Evolutionary conservation across 495 filamentous ascomycete genomes (phyloP), one percentile per base, ranked within the genome.

Genomic region (Astrocystis sublimbata): DNA sequence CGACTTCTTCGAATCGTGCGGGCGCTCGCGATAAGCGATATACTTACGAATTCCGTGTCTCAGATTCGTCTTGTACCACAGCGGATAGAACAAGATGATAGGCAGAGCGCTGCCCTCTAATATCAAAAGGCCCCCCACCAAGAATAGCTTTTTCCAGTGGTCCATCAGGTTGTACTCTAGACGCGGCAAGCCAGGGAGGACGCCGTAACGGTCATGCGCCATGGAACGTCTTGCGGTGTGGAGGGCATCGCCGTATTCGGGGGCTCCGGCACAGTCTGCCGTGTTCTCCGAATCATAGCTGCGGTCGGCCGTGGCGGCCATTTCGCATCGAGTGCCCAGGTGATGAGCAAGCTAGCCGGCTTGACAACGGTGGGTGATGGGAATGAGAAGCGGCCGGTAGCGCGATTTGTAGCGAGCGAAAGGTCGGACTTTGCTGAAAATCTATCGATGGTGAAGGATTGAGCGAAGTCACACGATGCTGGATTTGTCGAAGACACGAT

Each of bases 11-110:
- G 12, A 17, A 30, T 8, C n/a, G 17, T 17, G 3, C 24, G 30
- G 2, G 45, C 26, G 13, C 8, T 17, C 0, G 30, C 30, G 46
- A 3, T 26, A 12, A 24, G 40, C 13, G 17, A 38, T 28, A 12
- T 23, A 70, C 72, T 65, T 63, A 75, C 72, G 61, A 62, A 81
- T 77, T 51, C 76, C 78, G 40, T 73, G 73, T 46, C 76, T 72
- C 3, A 82, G 65, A 0, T 63, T 70, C 3, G 78, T 78, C 28
- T 49, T 60, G 51, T 63, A 77, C 60, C 71, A 74, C 7, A 82
- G 68, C n/a, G 73, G 71, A 60, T 82, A 82, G 66, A 74, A 82
- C 26, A 82, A 65, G 9, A 75, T 57, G 62, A 82, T 76, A 12
- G 79, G 79, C 8, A 81, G 62, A 2, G 80, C 33, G 60, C 73